Percentiles rank a stretch among this genome's conserved stretches.
These are phyloP conservation scores for Aspergillus sp. DNA, from an alignment of 2,329 filamentous ascomycete genomes.

Conservation along the genomic window DNA sequence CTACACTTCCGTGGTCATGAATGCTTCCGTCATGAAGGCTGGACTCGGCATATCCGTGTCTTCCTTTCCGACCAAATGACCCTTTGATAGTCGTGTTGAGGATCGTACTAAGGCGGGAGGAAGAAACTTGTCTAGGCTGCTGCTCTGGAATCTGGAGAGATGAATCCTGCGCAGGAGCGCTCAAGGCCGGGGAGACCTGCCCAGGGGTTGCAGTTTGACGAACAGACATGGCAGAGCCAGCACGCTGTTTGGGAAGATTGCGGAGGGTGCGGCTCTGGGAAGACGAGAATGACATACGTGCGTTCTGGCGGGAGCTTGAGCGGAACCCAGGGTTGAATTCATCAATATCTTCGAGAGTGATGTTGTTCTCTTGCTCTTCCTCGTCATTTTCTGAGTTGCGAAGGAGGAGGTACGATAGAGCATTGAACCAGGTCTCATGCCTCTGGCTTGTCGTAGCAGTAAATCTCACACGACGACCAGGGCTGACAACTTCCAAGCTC, in stretches of 20 bases:
- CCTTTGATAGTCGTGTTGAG: conserved; percentile 45
- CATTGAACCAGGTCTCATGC: conserved; percentile 98
- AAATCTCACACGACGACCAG: conserved; percentile 84
- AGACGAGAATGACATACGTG: conserved; percentile 65
- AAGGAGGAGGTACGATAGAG: conserved; percentile 84
- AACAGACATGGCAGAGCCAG: conserved; percentile 34
- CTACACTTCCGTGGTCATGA: conserved; percentile 59
- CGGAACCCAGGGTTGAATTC: conserved; percentile 75
- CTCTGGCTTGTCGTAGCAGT: conserved; percentile 90
- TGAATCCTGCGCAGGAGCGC: conserved; percentile 27
- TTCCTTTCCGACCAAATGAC: conserved; percentile 46
- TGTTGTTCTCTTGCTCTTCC: conserved; percentile 53
- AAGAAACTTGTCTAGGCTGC: conserved; percentile 35
- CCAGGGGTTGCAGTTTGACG: conserved; percentile 32
- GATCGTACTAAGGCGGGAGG: conserved; percentile 45
- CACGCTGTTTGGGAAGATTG: conserved; percentile 55
- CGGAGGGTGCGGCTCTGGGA: conserved; percentile 71
- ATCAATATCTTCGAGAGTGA: conserved; percentile 58
- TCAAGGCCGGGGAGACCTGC: conserved; percentile 31
- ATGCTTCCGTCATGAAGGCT: conserved; percentile 37
- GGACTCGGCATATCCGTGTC: conserved; percentile 28
- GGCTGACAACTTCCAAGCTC: conserved; percentile 85
- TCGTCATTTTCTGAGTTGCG: conserved; percentile 59
- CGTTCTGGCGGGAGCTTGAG: conserved; percentile 52
- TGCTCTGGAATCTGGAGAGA: conserved; percentile 29